Evolutionary conservation across 345 rosid species (phyloP).

Genomic region (Pugionium cornutum): DNA sequence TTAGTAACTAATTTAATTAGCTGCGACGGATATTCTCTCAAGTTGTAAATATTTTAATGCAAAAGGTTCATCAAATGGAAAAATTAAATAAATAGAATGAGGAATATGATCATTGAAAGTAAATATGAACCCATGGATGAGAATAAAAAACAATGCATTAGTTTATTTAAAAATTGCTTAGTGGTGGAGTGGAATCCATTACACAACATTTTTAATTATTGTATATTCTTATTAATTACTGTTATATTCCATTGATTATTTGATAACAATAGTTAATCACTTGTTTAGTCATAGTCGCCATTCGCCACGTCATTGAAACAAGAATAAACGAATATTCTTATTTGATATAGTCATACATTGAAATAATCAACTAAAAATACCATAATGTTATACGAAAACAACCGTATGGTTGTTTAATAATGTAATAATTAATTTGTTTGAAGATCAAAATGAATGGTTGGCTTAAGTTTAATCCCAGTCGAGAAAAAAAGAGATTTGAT

Average conservation of each 20-base stretch:
- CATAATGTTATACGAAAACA: slow-evolving; percentile 14
- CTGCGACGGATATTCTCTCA: slow-evolving; percentile 28
- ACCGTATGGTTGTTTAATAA: background rate
- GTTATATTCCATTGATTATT: slow-evolving; percentile 29
- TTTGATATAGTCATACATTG: slow-evolving; percentile 13
- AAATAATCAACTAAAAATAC: slow-evolving; percentile 26
- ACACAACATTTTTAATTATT: slow-evolving; percentile 1
- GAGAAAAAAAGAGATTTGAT: slow-evolving; percentile 25
- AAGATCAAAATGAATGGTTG: background rate
- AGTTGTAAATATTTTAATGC: slow-evolving; percentile 22
- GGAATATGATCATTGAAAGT: slow-evolving; percentile 31
- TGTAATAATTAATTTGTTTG: slow-evolving; percentile 2
- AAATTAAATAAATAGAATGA: slow-evolving; percentile 26
- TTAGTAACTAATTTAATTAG: slow-evolving; percentile 21
- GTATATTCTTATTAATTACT: slow-evolving; percentile 25
- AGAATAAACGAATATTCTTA: slow-evolving; percentile 37
- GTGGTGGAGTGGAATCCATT: slow-evolving; percentile 43
- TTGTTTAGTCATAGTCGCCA: slow-evolving; percentile 42
- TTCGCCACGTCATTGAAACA: slow-evolving; percentile 32
- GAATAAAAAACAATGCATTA: slow-evolving; percentile 29
- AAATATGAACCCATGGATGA: slow-evolving; percentile 31
- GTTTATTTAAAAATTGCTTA: slow-evolving; percentile 10
- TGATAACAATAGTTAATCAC: slow-evolving; percentile 34
- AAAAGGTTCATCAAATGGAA: background rate
- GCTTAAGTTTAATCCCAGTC: slow-evolving; percentile 17